Conservation (phyloP, 1,139 yeast genomes). For the Magnusiomyces suaveolens region DNA sequence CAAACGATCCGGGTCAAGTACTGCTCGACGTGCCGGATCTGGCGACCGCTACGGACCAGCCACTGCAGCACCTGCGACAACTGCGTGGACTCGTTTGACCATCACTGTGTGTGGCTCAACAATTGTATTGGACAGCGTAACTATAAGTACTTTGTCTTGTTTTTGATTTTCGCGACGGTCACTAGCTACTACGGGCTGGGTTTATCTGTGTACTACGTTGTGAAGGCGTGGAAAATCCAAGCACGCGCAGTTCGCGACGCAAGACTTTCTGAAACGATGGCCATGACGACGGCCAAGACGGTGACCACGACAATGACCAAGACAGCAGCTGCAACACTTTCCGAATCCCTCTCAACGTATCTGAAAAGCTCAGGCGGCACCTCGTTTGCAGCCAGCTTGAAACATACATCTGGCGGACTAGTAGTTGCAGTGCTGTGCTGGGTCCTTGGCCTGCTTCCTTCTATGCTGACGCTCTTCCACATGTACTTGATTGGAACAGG, state of each 20-base stretch:
- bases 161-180: constrained; percentile 9
- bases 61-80: constrained; percentile 63
- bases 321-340: too few species aligned
- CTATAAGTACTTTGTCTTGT: constrained; percentile 31
- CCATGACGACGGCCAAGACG: not conserved
- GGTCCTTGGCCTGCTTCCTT: constrained; percentile 10
- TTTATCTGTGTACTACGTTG: constrained; percentile 7
- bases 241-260: not conserved
- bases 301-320: too few species aligned
- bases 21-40: constrained; percentile 51
- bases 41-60: constrained; percentile 60
- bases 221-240: constrained; percentile 9
- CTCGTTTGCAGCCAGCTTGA: constrained; percentile 8
- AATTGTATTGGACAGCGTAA: constrained; percentile 70
- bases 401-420: constrained; percentile 11
- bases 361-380: too few species aligned
- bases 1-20: constrained; percentile 42
- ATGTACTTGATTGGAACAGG: constrained; percentile 13
- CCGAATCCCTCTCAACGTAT: not conserved
- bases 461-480: constrained; percentile 5
- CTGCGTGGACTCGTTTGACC: constrained; percentile 46
- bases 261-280: not conserved
- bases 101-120: constrained; percentile 74
- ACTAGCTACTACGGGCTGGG: constrained; percentile 5
- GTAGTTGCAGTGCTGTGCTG: constrained; percentile 10